Evolutionary conservation across 352 stramenopile genomes (phyloP).

Genomic region (Globisporangium middletonii): DNA sequence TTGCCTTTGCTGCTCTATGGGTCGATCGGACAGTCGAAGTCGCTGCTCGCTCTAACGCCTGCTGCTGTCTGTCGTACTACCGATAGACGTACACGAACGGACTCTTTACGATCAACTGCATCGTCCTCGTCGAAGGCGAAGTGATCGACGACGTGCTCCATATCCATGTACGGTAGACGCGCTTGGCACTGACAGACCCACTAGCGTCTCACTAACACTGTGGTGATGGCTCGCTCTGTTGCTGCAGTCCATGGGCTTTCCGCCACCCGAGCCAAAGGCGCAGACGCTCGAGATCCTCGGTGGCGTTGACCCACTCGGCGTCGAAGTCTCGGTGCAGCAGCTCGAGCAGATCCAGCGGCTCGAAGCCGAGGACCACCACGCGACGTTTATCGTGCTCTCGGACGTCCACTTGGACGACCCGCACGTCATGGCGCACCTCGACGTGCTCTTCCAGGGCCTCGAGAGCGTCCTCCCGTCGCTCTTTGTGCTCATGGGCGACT

Average conservation of each 20-base stretch:
- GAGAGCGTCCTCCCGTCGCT: constrained; percentile 69
- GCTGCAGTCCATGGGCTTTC: constrained; percentile 85
- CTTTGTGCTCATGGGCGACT: constrained; percentile 95
- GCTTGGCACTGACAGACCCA: neutral
- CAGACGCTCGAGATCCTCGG: constrained; percentile 72
- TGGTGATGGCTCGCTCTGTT: neutral
- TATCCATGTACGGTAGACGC: constrained; percentile 54
- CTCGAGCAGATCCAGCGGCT: constrained; percentile 71
- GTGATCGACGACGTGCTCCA: constrained; percentile 90
- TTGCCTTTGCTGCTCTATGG: neutral
- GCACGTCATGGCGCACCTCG: constrained; percentile 85
- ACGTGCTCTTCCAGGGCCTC: constrained; percentile 87
- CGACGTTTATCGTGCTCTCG: constrained; percentile 91
- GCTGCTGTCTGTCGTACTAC: neutral
- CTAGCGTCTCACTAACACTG: neutral
- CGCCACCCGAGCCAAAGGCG: constrained; percentile 80
- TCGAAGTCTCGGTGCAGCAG: constrained; percentile 78
- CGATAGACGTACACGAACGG: constrained; percentile 72
- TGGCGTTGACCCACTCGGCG: constrained; percentile 72
- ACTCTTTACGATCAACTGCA: constrained; percentile 90
- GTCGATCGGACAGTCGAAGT: neutral
- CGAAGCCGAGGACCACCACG: constrained; percentile 76
- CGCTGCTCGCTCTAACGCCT: neutral
- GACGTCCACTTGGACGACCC: constrained; percentile 93
- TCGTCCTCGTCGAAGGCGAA: constrained; percentile 91